Percentiles rank a stretch among this genome's conserved stretches.
Evolutionary conservation across 768 basidiomycete species (phyloP).

Genomic region (Mycena amicta): DNA sequence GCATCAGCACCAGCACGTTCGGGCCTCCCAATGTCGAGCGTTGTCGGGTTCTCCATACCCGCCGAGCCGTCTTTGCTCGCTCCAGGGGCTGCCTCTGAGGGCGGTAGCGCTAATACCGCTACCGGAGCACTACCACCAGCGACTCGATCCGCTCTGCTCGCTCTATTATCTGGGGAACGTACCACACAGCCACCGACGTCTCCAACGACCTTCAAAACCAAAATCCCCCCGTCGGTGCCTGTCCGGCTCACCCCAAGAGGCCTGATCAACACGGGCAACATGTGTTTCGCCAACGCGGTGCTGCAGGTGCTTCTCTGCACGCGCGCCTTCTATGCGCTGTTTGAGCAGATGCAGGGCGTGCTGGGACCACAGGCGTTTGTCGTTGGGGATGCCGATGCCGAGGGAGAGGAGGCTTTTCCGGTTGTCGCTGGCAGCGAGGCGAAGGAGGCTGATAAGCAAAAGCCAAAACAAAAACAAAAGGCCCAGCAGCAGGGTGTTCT

Average conservation of each 20-base stretch:
- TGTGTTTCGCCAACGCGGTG: conserved; percentile 97
- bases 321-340: conserved; percentile 75
- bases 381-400: neutral
- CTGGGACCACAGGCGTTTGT: conserved; percentile 25
- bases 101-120: neutral
- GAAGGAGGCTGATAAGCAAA: too few relatives aligned
- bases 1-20: neutral
- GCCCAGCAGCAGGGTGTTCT: conserved; percentile 21
- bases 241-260: conserved; percentile 64
- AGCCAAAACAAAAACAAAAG: neutral
- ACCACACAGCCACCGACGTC: conserved; percentile 19
- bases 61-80: conserved; percentile 24
- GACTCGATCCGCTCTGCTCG: conserved; percentile 54
- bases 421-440: conserved; percentile 30
- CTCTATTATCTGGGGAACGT: conserved; percentile 50
- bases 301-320: conserved; percentile 86
- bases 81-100: too few relatives aligned
- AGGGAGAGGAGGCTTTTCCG: neutral
- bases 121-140: conserved; percentile 31
- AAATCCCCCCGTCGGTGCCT: conserved; percentile 3
- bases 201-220: conserved; percentile 1
- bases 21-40: conserved; percentile 64
- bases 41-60: conserved; percentile 76
- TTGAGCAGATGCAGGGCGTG: conserved; percentile 41
- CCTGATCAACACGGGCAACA: conserved; percentile 91